Conservation (phyloP, 495 filamentous ascomycete species). For the Daldinia concentrica region DNA sequence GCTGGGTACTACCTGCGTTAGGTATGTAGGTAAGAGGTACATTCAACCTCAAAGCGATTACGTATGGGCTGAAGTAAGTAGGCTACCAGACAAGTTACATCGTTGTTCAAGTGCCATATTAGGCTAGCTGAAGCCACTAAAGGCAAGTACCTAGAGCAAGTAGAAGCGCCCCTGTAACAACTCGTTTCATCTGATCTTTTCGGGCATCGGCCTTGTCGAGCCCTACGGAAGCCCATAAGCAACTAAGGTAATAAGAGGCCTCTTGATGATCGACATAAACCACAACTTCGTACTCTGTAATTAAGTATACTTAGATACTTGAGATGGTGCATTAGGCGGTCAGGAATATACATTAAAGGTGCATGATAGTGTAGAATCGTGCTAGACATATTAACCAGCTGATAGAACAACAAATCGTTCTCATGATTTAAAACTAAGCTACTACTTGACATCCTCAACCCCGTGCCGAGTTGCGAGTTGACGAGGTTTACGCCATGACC, state of each 20-base stretch:
- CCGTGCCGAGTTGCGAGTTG: not conserved
- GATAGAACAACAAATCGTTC: not conserved
- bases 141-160: conserved; percentile 7
- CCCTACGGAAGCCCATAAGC: conserved; percentile 21
- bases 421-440: not conserved
- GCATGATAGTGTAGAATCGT: not conserved
- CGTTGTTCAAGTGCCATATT: conserved; percentile 17
- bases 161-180: conserved; percentile 16
- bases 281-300: conserved; percentile 41
- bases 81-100: conserved; percentile 21
- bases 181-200: conserved; percentile 39
- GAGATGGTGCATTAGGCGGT: conserved; percentile 18
- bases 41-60: conserved; percentile 11
- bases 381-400: not conserved
- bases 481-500: not conserved
- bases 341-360: conserved; percentile 1
- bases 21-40: conserved; percentile 3
- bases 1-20: not conserved
- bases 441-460: not conserved
- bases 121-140: conserved; percentile 25
- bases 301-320: conserved; percentile 37
- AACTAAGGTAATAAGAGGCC: conserved; percentile 32
- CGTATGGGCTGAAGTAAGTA: conserved; percentile 20
- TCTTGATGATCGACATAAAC: conserved; percentile 31
- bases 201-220: conserved; percentile 38